Base-by-base conservation (phyloP, 192 early-diverging fungal genomes). In the Borealophlyctis nickersoniae region DNA sequence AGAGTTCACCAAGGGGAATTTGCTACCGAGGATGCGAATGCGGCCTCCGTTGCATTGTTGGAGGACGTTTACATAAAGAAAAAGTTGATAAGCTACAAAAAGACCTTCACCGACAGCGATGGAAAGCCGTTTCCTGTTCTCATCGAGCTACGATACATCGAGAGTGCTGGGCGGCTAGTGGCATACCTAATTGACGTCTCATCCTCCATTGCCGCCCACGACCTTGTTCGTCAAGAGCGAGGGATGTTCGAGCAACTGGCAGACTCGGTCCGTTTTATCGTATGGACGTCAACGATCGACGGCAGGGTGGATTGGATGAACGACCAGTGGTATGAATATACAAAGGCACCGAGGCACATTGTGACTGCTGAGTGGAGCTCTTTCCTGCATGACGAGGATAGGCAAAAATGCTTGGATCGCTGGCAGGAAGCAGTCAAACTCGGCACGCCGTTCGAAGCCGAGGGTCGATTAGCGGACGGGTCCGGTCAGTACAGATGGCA, bases 171-270 rank as follows among this genome's bases (percentile, higher is more conserved):
- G n/a, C n/a, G n/a, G n/a, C n/a, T n/a, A n/a, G n/a, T n/a, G n/a
- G n/a, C n/a, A n/a, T n/a, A n/a, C n/a, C n/a, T n/a, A n/a, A n/a
- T n/a, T n/a, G n/a, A n/a, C n/a, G n/a, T n/a, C n/a, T n/a, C n/a
- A n/a, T n/a, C n/a, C n/a, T n/a, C n/a, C n/a, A n/a, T n/a, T n/a
- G n/a, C n/a, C n/a, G n/a, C n/a, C n/a, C n/a, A n/a, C n/a, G n/a
- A n/a, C n/a, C n/a, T n/a, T n/a, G n/a, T n/a, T n/a, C n/a, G n/a
- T n/a, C n/a, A n/a, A n/a, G 39, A 45, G 39, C 9, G 9, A 45
- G 23, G 24, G 13, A 23, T 53, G 9, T 58, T 58, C 32, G 56
- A 58, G 32, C 56, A 58, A 29, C 32, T 58, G 11, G 56, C 7
- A 24, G 33, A 58, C 31, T 32, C 28, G 4, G 56, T 58, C 13